Base-by-base conservation (phyloP, 2,329 filamentous ascomycete genomes). In the Dactylellina haptotyla region DNA sequence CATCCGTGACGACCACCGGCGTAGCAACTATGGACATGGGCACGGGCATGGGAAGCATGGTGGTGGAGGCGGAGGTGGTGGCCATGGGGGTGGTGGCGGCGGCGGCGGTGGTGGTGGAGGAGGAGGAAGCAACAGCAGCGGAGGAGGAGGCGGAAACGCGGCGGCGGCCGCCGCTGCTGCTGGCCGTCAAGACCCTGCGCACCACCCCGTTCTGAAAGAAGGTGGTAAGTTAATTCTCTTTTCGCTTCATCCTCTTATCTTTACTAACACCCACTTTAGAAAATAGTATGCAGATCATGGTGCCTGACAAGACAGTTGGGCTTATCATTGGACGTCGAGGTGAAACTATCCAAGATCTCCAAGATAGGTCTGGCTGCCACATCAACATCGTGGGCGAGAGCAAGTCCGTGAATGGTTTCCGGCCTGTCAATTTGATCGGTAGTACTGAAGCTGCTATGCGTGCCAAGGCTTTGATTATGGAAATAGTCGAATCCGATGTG, bases 331-430 rank as follows among this genome's bases (percentile, higher is more conserved):
- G 93, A n/a, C 90, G 93, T 77, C 92, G 92, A 41, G 93, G 93
- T 70, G 93, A 97, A 82, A 97, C 93, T 0, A 97, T 97, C 78
- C 89, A 92, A 79, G 93, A 97, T 80, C 84, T 97, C 23, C 93
- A 97, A 82, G 93, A 97, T 80, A 87, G 91, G 75, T 95, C 91
- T 78, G 91, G 91, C n/a, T 97, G 93, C 80, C 93, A 97, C 81
- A 92, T 97, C 80, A 97, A 97, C 81, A 97, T 97, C 79, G 91
- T 96, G 41, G 91, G 91, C 78, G 93, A 97, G 82, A 92, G 92
- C 77, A 96, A 96, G 85, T 96, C 92, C 79, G 87, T 96, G 76
- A 96, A 96, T 79, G 93, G 93, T 46, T 84, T 96, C 75, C 88
- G 93, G 56, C 93, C 93, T 26, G 92, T 97, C 75, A 97, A 97